Evolutionary conservation across 1,284 basidiomycete genomes (phyloP).

Genomic region (Irpex sp.): DNA sequence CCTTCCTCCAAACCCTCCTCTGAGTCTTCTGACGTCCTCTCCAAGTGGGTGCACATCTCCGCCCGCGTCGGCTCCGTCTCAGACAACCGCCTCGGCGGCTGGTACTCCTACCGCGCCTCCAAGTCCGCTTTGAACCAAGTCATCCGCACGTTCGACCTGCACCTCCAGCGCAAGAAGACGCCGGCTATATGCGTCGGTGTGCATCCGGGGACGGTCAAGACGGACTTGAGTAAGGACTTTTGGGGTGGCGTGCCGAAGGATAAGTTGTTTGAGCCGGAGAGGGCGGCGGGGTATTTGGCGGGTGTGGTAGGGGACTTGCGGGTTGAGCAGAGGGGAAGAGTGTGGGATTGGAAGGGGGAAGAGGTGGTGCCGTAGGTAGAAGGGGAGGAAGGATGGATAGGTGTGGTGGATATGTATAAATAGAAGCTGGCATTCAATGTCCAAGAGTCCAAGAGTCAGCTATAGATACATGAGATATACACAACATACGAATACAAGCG

Average conservation of each 20-base stretch:
- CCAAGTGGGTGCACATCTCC: slow-evolving; percentile 61
- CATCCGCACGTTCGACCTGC: slow-evolving; percentile 64
- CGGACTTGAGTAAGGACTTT: slow-evolving; percentile 50
- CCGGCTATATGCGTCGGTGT: slow-evolving; percentile 55
- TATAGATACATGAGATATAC: background rate
- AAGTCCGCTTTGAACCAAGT: slow-evolving; percentile 77
- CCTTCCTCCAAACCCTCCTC: slow-evolving; percentile 23
- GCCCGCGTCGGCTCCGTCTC: slow-evolving; percentile 62
- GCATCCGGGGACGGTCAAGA: slow-evolving; percentile 62
- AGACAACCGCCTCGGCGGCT: slow-evolving; percentile 62
- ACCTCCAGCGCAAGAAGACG: slow-evolving; percentile 50
- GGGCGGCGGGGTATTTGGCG: slow-evolving; percentile 55
- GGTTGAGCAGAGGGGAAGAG: slow-evolving; percentile 51
- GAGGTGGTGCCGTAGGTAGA: slow-evolving; percentile 26
- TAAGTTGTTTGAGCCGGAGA: slow-evolving; percentile 57
- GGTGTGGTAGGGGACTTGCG: slow-evolving; percentile 49
- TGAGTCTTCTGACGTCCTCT: slow-evolving; percentile 20
- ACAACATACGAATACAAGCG: background rate
- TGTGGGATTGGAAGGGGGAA: slow-evolving; percentile 72
- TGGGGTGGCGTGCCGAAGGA: slow-evolving; percentile 36
- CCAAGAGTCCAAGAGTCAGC: background rate
- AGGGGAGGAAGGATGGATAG: no score
- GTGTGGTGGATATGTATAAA: background rate
- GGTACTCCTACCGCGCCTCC: slow-evolving; percentile 74
- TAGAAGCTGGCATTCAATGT: background rate